A percentile compares a stretch with the other conserved stretches of the same genome.
These are phyloP conservation scores for Saccharomycopsis malanga DNA, from an alignment of 805 yeast genomes.

Conservation along the genomic window DNA sequence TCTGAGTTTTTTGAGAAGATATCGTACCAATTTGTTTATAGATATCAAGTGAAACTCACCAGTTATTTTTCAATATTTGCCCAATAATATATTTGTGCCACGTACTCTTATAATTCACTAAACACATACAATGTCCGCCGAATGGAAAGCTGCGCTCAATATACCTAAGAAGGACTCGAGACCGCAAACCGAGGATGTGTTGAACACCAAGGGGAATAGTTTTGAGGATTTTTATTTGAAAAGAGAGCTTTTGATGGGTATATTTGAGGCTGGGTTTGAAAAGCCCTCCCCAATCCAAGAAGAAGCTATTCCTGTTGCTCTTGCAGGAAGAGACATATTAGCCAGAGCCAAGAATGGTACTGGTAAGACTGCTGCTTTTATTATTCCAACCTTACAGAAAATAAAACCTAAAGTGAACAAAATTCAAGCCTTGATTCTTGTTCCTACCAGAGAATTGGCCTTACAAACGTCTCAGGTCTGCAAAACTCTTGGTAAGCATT, in stretches of 20 bases:
- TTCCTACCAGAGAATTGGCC: constrained; percentile 97
- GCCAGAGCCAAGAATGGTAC: constrained; percentile 99
- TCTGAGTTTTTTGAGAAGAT: too few species aligned
- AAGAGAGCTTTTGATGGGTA: constrained; percentile 94
- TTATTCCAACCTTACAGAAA: constrained; percentile 86
- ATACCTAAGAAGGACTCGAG: constrained; percentile 83
- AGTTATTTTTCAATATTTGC: too few species aligned
- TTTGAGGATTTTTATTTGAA: constrained; percentile 90
- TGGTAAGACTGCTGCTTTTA: constrained; percentile 96
- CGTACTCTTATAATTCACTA: too few species aligned
- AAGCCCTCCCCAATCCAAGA: constrained; percentile 98
- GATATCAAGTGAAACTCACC: too few species aligned
- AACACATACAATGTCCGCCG: constrained; percentile 1
- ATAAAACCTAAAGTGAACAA: constrained; percentile 76
- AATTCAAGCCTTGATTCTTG: constrained; percentile 87
- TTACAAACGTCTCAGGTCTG: constrained; percentile 97
- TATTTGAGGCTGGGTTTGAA: constrained; percentile 97
- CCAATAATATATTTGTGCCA: too few species aligned
- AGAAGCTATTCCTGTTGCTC: constrained; percentile 91
- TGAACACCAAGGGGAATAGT: constrained; percentile 79
- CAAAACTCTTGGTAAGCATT: constrained; percentile 88
- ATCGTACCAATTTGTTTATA: too few species aligned
- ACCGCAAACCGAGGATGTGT: constrained; percentile 95
- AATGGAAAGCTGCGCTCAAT: constrained; percentile 68
- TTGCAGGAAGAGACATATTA: constrained; percentile 89